These are phyloP conservation scores for Blastobotrys aristatus DNA, from an alignment of 1,139 yeast genomes.

Conservation along the genomic window DNA sequence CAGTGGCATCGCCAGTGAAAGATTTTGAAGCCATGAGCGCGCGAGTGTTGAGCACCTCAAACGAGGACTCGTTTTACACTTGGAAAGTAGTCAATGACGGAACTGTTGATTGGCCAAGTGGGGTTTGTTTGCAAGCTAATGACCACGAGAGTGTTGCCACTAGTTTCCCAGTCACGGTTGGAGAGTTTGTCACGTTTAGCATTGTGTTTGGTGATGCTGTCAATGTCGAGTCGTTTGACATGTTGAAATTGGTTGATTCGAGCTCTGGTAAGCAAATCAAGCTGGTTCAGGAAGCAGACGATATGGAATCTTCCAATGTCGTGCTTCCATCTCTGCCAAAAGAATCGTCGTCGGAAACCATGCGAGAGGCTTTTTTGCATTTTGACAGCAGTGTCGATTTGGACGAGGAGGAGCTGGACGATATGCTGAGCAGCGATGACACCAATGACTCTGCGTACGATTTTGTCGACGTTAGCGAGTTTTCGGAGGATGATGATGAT, in stretches of 20 bases:
- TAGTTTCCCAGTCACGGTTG: background rate
- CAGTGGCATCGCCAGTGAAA: too few species aligned
- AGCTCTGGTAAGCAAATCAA: background rate
- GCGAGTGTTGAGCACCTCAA: background rate
- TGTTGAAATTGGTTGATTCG: background rate
- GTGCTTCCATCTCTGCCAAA: conserved; percentile 24
- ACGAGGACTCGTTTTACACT: background rate
- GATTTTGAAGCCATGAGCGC: conserved; percentile 3
- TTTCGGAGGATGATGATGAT: conserved; percentile 14
- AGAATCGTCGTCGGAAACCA: conserved; percentile 19
- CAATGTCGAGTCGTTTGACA: background rate
- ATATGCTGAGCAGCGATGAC: conserved; percentile 10
- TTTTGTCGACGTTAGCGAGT: conserved; percentile 19
- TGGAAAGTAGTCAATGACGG: conserved; percentile 10
- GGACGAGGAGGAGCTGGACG: conserved; percentile 5
- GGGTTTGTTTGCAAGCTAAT: conserved; percentile 4
- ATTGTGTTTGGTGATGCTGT: background rate
- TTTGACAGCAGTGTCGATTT: background rate
- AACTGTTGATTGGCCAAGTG: conserved; percentile 9
- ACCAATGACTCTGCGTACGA: conserved; percentile 18
- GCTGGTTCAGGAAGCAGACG: background rate
- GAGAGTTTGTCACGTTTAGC: conserved; percentile 4
- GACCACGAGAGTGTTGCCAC: background rate
- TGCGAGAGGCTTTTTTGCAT: too few species aligned
- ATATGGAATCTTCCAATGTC: conserved; percentile 19